A percentile compares a stretch with the other conserved stretches of the same genome.
Conservation (phyloP, 2,329 filamentous ascomycete species). For the Periconia macrospinosa region DNA sequence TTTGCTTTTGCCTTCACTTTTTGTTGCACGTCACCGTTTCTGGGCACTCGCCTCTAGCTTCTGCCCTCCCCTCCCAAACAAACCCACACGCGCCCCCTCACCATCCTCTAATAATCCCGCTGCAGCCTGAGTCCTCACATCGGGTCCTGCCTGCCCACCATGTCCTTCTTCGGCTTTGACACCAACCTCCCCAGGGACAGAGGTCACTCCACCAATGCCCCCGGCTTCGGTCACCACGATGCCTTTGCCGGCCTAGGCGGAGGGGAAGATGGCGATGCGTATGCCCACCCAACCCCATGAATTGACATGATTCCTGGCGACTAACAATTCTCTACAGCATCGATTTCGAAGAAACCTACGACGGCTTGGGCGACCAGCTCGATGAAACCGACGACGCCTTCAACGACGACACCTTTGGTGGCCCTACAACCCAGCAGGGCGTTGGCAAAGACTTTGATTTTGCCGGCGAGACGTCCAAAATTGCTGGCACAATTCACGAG, state of each 20-base stretch:
- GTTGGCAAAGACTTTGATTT: conserved; percentile 97
- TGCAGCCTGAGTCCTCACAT: not conserved
- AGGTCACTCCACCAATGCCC: conserved; percentile 67
- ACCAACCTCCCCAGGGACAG: conserved; percentile 64
- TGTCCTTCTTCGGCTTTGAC: conserved; percentile 95
- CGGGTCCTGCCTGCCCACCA: conserved; percentile 41
- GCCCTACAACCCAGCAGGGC: conserved; percentile 51
- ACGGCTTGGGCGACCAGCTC: conserved; percentile 87
- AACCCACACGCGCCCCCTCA: not conserved
- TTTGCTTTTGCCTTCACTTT: conserved; percentile 9
- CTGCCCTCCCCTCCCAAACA: not conserved
- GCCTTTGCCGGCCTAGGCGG: conserved; percentile 82
- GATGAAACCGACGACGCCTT: conserved; percentile 91
- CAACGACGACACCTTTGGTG: conserved; percentile 91
- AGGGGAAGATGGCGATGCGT: conserved; percentile 62
- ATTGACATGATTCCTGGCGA: conserved; percentile 34
- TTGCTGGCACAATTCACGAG: conserved; percentile 83
- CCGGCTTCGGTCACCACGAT: conserved; percentile 86
- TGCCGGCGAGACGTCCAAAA: conserved; percentile 87
- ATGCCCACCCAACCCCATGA: conserved; percentile 31
- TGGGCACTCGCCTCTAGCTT: conserved; percentile 4
- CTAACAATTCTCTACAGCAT: conserved; percentile 58
- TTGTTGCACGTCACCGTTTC: conserved; percentile 21
- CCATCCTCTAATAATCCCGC: not conserved
- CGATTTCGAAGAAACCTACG: conserved; percentile 97